Base-by-base conservation (phyloP, 164 flowering plant genomes). In the Nymphaea colorata region DNA sequence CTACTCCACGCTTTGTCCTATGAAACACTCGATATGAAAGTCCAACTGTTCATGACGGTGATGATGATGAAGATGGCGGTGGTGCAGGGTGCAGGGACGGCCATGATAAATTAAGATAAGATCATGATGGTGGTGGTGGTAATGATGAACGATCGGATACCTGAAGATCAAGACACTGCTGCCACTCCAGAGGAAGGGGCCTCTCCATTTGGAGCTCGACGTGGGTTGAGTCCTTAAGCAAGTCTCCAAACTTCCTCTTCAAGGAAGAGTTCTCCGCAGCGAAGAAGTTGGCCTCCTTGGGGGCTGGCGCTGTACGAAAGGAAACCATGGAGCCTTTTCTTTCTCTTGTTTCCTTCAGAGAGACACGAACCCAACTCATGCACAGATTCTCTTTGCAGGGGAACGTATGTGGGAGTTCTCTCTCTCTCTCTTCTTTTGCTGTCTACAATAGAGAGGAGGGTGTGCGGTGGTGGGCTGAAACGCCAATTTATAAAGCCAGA, bases 171-270 rank as follows among this genome's bases (percentile, higher is more conserved):
- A 86, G 86, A 69, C 89, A 85, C 55, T 82, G 73, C 75, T 88
- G 86, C 96, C 93, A 88, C 69, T 87, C 93, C n/a, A 70, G 69
- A 45, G 95, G 90, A 36, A 86, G 63, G 4, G 87, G 91, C 59
- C 80, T 82, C 57, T 87, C 86, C 4, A 80, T 83, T 5, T 84
- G 86, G 42, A 83, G 80, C 64, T 81, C 87, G 5, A 80, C 70
- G 64, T 79, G 62, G 25, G 57, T 69, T 67, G 18, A 42, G 65
- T 44, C 67, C 44, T 61, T 73, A 62, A 42, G 73, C 10, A 60
- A 61, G 12, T 75, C 81, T 44, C 73, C 79, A 75, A 77, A 75
- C 71, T 82, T 87, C 68, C 97, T 82, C 86, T 88, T 91, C 78
- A 76, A 86, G 4, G 79, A 66, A 8, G 78, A 76, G 60, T 66